phyloP scores from a whole-genome alignment of 805 yeast species.

The Ogataea minuta region DNA sequence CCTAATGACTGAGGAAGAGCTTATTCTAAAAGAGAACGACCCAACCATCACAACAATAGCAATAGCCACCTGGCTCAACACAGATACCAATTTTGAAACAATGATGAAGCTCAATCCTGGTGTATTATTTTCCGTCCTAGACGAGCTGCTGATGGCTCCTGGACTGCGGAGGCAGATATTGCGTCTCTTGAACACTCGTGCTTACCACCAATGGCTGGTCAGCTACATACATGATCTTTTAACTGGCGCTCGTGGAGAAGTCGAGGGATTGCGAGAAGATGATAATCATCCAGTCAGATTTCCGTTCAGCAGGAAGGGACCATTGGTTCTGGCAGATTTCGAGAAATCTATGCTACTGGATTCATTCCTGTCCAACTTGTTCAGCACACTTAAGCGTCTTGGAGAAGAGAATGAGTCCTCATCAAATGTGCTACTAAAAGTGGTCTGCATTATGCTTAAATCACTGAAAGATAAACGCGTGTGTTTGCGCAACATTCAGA shows the following conservation, averaged over 20 bases:
- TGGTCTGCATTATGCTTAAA: conserved; percentile 63
- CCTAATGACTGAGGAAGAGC: conserved; percentile 23
- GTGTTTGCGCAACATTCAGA: conserved; percentile 43
- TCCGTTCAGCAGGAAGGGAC: conserved; percentile 57
- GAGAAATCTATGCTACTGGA: conserved; percentile 68
- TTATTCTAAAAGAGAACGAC: conserved; percentile 20
- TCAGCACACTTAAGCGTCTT: conserved; percentile 39
- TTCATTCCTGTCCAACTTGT: conserved; percentile 61
- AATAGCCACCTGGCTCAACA: conserved; percentile 46
- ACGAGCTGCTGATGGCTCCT: conserved; percentile 67
- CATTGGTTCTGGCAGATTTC: conserved; percentile 50
- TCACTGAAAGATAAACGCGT: conserved; percentile 46
- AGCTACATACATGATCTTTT: conserved; percentile 64
- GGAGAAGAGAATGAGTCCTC: conserved; percentile 21
- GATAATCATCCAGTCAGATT: conserved; percentile 13
- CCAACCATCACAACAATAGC: conserved; percentile 46
- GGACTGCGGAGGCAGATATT: conserved; percentile 63
- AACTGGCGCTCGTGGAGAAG: conserved; percentile 52
- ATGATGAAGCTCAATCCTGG: conserved; percentile 48
- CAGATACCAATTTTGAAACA: conserved; percentile 47
- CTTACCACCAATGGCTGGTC: conserved; percentile 52
- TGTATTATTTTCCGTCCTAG: conserved; percentile 55
- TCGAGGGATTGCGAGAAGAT: neutral
- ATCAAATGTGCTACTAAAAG: conserved; percentile 37
- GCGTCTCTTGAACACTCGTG: conserved; percentile 66